A percentile compares a stretch with the other conserved stretches of the same genome.
Conservation (phyloP, 1,284 basidiomycete species). For the Sporisorium graminicola region DNA sequence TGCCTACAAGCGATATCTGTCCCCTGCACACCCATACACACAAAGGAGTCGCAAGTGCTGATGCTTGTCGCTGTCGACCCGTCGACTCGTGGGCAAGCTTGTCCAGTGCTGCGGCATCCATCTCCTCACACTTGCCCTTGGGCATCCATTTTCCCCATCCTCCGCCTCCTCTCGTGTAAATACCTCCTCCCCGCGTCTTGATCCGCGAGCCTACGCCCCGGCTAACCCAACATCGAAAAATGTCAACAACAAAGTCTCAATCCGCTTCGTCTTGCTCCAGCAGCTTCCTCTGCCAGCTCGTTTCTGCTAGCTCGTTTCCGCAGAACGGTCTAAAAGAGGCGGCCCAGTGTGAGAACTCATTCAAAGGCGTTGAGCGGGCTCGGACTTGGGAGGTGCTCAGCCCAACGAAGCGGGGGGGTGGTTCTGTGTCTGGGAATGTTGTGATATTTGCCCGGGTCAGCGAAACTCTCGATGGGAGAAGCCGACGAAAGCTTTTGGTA, state of each 20-base stretch:
- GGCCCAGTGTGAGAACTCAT: no score
- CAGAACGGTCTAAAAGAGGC: no score
- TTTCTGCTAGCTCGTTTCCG: no score
- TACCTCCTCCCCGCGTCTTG: neutral
- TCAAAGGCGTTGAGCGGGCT: no score
- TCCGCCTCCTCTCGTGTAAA: neutral
- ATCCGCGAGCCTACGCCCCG: neutral
- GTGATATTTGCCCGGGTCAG: conserved; percentile 23
- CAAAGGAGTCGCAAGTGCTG: neutral
- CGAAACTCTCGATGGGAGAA: neutral
- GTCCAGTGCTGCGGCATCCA: neutral
- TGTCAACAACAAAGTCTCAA: neutral
- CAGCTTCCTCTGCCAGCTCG: no score
- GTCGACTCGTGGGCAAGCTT: neutral
- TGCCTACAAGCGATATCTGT: neutral
- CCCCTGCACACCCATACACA: neutral
- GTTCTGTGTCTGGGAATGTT: conserved; percentile 29
- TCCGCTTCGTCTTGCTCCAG: neutral
- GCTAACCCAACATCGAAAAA: neutral
- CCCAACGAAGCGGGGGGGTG: no score
- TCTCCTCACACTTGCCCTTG: neutral
- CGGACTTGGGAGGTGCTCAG: no score
- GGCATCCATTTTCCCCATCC: neutral
- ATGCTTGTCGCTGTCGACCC: neutral
- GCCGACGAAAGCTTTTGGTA: conserved; percentile 29